Conservation (phyloP, 139 green algal genomes). For the Micractinium conductrix region DNA sequence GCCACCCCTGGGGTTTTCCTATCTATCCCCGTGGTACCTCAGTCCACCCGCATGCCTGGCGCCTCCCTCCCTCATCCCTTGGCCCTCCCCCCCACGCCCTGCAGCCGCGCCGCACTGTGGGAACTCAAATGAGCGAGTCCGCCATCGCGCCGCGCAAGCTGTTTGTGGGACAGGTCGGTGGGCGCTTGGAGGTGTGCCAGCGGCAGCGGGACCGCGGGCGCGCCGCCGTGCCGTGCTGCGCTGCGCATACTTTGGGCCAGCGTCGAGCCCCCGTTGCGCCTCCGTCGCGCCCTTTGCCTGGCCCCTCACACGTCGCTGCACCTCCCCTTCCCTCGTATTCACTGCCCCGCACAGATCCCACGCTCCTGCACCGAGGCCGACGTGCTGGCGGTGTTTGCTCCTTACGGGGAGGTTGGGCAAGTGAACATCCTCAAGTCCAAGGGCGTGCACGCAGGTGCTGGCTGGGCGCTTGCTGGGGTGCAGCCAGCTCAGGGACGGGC, state of each 20-base stretch:
- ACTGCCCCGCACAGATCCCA: conserved; percentile 67
- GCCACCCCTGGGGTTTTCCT: too few species aligned
- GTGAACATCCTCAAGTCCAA: conserved; percentile 68
- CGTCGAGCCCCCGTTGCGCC: too few species aligned
- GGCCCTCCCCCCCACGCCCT: not conserved
- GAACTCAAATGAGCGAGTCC: conserved; percentile 56
- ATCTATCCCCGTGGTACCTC: too few species aligned
- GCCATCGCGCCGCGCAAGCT: conserved; percentile 88
- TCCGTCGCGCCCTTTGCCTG: not conserved
- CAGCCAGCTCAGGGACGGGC: too few species aligned
- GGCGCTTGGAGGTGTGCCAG: not conserved
- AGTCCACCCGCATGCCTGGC: too few species aligned
- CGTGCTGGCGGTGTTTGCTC: conserved; percentile 73
- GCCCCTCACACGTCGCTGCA: not conserved
- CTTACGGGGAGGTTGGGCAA: conserved; percentile 78
- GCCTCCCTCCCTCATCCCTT: not conserved
- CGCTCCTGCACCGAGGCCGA: conserved; percentile 61
- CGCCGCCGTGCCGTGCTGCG: too few species aligned
- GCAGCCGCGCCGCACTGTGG: conserved; percentile 57
- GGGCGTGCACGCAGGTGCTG: conserved; percentile 23
- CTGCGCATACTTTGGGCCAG: too few species aligned
- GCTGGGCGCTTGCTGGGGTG: too few species aligned
- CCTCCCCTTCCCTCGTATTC: not conserved
- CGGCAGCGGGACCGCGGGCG: too few species aligned
- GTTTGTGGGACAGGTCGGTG: conserved; percentile 84